phyloP scores from a whole-genome alignment of 139 green algal species.

The Auxenochlorella pyrenoidosa region DNA sequence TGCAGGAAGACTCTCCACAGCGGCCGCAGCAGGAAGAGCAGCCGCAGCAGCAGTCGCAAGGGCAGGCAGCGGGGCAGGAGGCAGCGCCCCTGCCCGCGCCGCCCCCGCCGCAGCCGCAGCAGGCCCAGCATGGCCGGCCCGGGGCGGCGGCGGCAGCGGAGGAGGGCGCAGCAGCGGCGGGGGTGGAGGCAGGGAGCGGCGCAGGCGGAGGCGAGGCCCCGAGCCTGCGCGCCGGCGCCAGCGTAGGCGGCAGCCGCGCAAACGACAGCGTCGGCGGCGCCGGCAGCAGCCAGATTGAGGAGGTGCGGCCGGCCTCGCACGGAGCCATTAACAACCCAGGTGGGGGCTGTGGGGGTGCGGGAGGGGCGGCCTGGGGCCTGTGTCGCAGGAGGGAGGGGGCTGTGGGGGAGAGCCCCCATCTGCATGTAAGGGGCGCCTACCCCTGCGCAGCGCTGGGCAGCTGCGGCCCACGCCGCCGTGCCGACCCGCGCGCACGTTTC shows the following conservation, averaged over 20 bases:
- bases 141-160: not conserved
- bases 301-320: conserved; percentile 10
- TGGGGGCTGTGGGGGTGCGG: not conserved
- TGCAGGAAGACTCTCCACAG: not conserved
- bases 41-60: not conserved
- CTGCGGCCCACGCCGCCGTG: too few relatives aligned
- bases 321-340: not conserved
- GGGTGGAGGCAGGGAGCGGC: not conserved
- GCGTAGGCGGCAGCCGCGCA: not conserved
- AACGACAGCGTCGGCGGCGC: not conserved
- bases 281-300: conserved; percentile 28
- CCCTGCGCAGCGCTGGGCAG: too few relatives aligned
- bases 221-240: not conserved
- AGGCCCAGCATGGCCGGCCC: not conserved
- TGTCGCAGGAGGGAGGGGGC: too few relatives aligned
- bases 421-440: too few relatives aligned
- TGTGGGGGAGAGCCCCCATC: too few relatives aligned
- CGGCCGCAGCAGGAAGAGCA: not conserved
- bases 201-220: not conserved
- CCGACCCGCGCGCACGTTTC: too few relatives aligned
- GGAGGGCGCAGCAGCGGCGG: not conserved
- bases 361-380: not conserved
- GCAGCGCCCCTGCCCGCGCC: not conserved
- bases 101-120: not conserved
- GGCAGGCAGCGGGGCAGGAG: not conserved